These are phyloP conservation scores for Wickerhamiella alocasiicola DNA, from an alignment of 805 yeast species.

Conservation along the genomic window DNA sequence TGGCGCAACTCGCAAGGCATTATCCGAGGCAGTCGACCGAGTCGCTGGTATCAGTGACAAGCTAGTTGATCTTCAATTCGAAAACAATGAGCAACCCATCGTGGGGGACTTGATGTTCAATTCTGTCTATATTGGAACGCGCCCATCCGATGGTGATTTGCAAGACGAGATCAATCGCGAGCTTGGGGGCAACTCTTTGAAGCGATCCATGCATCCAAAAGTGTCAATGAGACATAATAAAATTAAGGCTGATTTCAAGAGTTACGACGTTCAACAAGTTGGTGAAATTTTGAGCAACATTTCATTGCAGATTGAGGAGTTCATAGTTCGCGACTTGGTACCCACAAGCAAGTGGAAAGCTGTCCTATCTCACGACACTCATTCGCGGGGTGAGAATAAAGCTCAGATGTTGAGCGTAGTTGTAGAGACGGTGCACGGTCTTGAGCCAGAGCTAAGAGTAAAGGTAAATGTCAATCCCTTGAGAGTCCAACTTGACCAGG, in stretches of 20 bases:
- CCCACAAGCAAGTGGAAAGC: slow-evolving; percentile 87
- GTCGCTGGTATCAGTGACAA: slow-evolving; percentile 35
- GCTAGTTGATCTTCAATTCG: slow-evolving; percentile 9
- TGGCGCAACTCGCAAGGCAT: slow-evolving; percentile 58
- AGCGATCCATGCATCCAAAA: slow-evolving; percentile 17
- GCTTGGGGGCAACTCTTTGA: slow-evolving; percentile 24
- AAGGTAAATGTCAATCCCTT: slow-evolving; percentile 46
- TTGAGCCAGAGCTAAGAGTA: slow-evolving; percentile 33
- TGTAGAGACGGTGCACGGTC: not conserved
- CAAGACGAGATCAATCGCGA: slow-evolving; percentile 44
- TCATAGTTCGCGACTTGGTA: slow-evolving; percentile 62
- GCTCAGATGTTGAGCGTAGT: not conserved
- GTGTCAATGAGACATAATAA: slow-evolving; percentile 23
- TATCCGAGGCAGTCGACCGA: slow-evolving; percentile 50
- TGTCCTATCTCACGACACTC: slow-evolving; percentile 1
- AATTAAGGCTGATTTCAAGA: slow-evolving; percentile 26
- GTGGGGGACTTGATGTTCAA: slow-evolving; percentile 60
- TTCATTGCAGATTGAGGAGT: slow-evolving; percentile 38
- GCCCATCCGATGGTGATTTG: slow-evolving; percentile 28
- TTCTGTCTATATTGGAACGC: slow-evolving; percentile 55
- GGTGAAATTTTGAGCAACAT: slow-evolving; percentile 32
- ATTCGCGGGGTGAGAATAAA: slow-evolving; percentile 2
- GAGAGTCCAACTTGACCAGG: slow-evolving; percentile 82
- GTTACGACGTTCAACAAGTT: slow-evolving; percentile 19
- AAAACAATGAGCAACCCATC: slow-evolving; percentile 19